Evolutionary conservation across 2,329 filamentous ascomycete genomes (phyloP), one percentile per base, ranked within the genome.

Genomic region (Cytospora mali): DNA sequence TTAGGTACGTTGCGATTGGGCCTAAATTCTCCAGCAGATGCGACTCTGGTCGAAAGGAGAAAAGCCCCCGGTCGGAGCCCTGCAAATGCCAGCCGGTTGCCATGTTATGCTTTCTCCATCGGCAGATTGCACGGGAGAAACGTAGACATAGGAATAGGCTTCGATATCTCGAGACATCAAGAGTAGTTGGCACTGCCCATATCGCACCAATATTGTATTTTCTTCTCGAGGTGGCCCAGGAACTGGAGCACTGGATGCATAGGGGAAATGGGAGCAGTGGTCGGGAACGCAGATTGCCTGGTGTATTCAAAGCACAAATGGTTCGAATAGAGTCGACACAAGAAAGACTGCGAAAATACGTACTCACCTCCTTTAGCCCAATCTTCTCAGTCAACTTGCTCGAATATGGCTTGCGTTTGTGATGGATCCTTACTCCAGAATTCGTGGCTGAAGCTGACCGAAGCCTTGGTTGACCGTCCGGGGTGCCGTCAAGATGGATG

Each of bases 21-120:
- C 53, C 25, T 52, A 28, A 35, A 48, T 51, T 42, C 60, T 59
- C 35, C 50, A 46, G 54, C 55, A 62, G 28, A n/a, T 54, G 46
- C 48, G 49, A 54, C 55, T 39, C 55, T 57, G 33, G 21, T 35
- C 29, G 31, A 39, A 53, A 53, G 52, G 23, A 53, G 61, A 14
- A 23, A 50, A 55, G 14, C 25, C 46, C 23, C 52, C 52, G 39
- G 46, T 49, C 42, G 23, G 42, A 56, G 59, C 59, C 53, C 23
- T 54, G 60, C 42, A 57, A 39, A 50, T 27, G 27, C 39, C 42
- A 49, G 23, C 52, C 49, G 46, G 42, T n/a, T 54, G 29, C 35
- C 55, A 55, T 63, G 61, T 57, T 59, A 51, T 55, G 48, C 51
- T 60, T 61, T 51, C 42, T 42, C 53, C 39, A 63, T 39, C 53